Evolutionary conservation across 176 grass and related monocot genomes (phyloP).

Genomic region (Lolium rigidum): DNA sequence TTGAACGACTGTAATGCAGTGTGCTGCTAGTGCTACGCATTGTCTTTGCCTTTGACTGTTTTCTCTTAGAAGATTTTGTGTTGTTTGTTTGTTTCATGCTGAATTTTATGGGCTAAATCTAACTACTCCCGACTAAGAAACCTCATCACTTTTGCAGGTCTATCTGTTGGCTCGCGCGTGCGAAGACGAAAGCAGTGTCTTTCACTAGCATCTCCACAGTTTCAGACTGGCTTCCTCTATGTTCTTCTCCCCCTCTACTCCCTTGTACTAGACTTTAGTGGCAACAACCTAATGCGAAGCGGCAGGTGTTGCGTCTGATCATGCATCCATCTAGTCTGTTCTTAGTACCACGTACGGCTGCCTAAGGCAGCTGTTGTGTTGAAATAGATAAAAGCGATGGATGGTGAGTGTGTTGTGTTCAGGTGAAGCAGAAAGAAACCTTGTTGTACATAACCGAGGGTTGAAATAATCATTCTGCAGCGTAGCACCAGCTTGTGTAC

Average conservation of each 20-base stretch:
- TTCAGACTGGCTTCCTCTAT: background rate
- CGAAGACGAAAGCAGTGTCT: constrained; percentile 5
- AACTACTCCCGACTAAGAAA: background rate
- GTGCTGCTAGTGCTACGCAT: too few relatives aligned
- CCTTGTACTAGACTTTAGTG: constrained; percentile 25
- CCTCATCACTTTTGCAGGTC: constrained; percentile 40
- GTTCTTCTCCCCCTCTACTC: background rate
- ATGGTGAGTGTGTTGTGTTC: background rate
- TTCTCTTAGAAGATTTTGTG: background rate
- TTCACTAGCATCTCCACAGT: background rate
- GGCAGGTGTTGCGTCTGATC: constrained; percentile 46
- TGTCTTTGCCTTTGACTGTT: too few relatives aligned
- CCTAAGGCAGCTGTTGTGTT: constrained; percentile 13
- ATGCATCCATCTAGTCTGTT: constrained; percentile 4
- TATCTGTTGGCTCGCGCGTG: background rate
- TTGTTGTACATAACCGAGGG: constrained; percentile 20
- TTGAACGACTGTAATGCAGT: too few relatives aligned
- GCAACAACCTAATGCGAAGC: constrained; percentile 65
- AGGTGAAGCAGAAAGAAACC: constrained; percentile 10
- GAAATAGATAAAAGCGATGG: constrained; percentile 38
- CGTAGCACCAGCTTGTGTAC: background rate
- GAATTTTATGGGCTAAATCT: background rate
- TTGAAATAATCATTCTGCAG: background rate
- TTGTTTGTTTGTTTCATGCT: constrained; percentile 13
- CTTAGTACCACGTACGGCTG: background rate